Evolutionary conservation across 176 grass and related monocot species (phyloP).

Genomic region (Otatea glauca): DNA sequence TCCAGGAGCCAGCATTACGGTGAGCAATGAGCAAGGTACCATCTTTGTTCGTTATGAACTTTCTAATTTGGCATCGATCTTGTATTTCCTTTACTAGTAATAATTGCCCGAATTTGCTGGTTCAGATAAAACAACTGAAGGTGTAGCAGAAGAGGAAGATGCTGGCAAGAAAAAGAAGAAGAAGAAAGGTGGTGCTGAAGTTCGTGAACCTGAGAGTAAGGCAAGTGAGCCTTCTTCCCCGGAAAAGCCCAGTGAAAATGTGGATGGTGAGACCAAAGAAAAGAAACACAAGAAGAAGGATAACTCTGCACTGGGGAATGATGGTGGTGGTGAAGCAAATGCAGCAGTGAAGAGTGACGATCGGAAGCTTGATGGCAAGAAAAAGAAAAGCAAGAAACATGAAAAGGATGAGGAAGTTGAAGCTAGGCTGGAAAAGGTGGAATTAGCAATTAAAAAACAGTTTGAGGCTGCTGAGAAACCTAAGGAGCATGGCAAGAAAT

Average conservation of each 20-base stretch:
- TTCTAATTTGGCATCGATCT: not conserved
- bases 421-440: slow-evolving; percentile 43
- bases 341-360: slow-evolving; percentile 12
- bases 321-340: not conserved
- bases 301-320: not conserved
- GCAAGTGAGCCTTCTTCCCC: slow-evolving; percentile 27
- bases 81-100: not conserved
- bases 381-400: slow-evolving; percentile 64
- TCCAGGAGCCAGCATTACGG: not conserved
- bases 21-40: slow-evolving; percentile 58
- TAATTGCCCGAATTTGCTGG: slow-evolving; percentile 10
- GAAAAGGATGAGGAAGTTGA: slow-evolving; percentile 46
- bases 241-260: slow-evolving; percentile 22
- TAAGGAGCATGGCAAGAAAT: slow-evolving; percentile 43
- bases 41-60: not conserved
- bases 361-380: slow-evolving; percentile 44
- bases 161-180: slow-evolving; percentile 58
- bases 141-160: slow-evolving; percentile 20
- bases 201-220: not conserved
- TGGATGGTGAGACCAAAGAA: slow-evolving; percentile 41
- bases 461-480: slow-evolving; percentile 22
- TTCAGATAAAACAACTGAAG: not conserved
- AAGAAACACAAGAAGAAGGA: slow-evolving; percentile 51
- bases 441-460: slow-evolving; percentile 23
- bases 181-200: slow-evolving; percentile 5